Evolutionary conservation across 192 early-diverging fungal genomes (phyloP).

Genomic region (Coemansia sp.): DNA sequence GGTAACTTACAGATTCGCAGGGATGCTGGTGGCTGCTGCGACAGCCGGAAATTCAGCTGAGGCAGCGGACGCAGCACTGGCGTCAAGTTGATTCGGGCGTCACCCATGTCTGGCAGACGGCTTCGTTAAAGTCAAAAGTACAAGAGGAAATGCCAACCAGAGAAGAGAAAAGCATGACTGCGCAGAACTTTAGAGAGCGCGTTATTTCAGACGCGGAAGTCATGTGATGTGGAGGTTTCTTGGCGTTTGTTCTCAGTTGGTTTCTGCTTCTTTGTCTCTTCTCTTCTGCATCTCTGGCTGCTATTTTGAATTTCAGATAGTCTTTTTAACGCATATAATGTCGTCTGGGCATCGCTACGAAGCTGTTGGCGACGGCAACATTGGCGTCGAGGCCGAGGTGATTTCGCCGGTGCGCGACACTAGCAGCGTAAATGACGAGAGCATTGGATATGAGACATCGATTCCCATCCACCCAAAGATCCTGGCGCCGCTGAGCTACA

Average conservation of each 20-base stretch:
- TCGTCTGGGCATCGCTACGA: slow-evolving; percentile 44
- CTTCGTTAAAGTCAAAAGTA: neutral
- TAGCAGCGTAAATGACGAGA: slow-evolving; percentile 29
- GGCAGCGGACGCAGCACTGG: slow-evolving; percentile 28
- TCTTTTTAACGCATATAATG: slow-evolving; percentile 13
- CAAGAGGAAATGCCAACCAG: neutral
- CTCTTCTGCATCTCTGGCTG: neutral
- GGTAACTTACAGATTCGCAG: slow-evolving; percentile 13
- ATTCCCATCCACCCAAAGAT: slow-evolving; percentile 51
- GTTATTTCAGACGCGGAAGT: neutral
- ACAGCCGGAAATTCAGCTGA: slow-evolving; percentile 41
- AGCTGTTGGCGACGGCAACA: slow-evolving; percentile 48
- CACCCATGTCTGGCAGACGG: slow-evolving; percentile 6
- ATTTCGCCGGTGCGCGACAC: slow-evolving; percentile 26
- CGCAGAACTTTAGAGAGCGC: neutral
- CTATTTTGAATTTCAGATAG: neutral
- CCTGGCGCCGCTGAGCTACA: slow-evolving; percentile 50
- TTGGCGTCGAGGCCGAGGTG: slow-evolving; percentile 48
- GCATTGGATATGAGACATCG: slow-evolving; percentile 49
- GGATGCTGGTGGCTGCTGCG: slow-evolving; percentile 31
- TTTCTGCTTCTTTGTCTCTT: neutral
- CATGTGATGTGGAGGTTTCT: slow-evolving; percentile 1
- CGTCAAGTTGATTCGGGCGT: slow-evolving; percentile 11
- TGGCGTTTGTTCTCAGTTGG: neutral
- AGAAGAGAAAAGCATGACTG: neutral